Evolutionary conservation across 2,329 filamentous ascomycete species (phyloP), one percentile per base, ranked within the genome.

Genomic region (Rhynchosporium agropyri): DNA sequence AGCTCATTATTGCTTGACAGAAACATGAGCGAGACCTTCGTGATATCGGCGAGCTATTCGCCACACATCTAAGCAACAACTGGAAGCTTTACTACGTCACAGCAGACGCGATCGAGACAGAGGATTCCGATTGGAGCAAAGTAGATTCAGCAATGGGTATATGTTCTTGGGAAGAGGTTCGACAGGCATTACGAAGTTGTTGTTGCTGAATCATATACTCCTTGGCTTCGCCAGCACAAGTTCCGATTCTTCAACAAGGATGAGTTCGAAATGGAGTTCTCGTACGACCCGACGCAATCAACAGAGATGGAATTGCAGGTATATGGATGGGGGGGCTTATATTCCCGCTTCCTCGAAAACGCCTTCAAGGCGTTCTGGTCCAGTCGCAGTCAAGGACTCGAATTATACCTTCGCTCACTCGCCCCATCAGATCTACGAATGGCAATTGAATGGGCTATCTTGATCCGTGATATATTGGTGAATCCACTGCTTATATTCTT

Each of bases 1-100:
- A 33, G 62, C 48, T 65, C n/a, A 63, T 46, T 26, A 53, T 53
- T 53, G 38, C 50, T 50, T 63, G 15, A 63, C 20, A 66, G 61
- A 62, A 43, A 50, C 60, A n/a, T n/a, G n/a, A n/a, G n/a, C n/a
- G n/a, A n/a, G n/a, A n/a, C n/a, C n/a, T n/a, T n/a, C n/a, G n/a
- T 58, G 60, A 63, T 56, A 55, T 61, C 33, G 43, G 33, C 33
- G 28, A 61, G 31, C 61, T 65, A 56, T 58, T 65, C 42, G 13
- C n/a, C 15, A 65, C 38, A 61, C 60, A 29, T 59, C 36, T 56
- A 61, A 60, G 28, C 43, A 56, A 61, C 33, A 40, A 55, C 13
- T 65, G 40, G 61, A 59, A 45, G 58, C 29, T 49, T 42, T 61
- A 33, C 54, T 58, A 29, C 31, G 38, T 65, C 13, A 13, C 40